Conservation (phyloP, 306 rosid genomes). For the Pyrus communis region DNA sequence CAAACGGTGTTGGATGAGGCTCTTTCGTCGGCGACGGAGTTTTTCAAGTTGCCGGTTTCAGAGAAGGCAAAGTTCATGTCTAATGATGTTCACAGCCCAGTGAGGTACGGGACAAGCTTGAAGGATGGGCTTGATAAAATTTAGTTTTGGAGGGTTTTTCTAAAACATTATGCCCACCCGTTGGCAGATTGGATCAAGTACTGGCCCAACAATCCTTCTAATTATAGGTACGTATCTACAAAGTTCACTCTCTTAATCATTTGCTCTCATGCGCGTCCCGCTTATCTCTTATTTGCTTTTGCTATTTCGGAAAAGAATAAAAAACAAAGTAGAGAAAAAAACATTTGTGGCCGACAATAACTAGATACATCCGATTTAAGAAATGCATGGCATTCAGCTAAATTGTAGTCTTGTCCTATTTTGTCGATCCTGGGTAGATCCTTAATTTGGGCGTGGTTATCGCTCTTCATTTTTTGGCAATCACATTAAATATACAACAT, state of each 20-base stretch:
- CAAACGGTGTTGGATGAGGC: conserved; percentile 33
- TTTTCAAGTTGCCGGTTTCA: conserved; percentile 32
- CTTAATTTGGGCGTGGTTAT: neutral
- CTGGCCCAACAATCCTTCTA: conserved; percentile 46
- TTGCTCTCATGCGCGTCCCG: neutral
- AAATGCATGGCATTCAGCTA: neutral
- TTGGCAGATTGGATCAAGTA: conserved; percentile 35
- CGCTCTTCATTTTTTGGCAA: neutral
- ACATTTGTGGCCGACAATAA: neutral
- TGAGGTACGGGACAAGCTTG: conserved; percentile 46
- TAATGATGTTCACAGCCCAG: conserved; percentile 36
- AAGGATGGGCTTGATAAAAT: conserved; percentile 36
- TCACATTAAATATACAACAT: neutral
- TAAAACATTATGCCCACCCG: conserved; percentile 56
- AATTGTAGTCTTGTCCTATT: neutral
- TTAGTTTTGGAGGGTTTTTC: conserved; percentile 48
- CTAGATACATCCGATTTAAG: neutral
- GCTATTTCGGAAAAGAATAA: neutral
- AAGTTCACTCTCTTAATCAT: neutral
- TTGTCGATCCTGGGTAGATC: neutral
- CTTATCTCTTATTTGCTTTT: neutral
- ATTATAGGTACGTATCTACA: conserved; percentile 23
- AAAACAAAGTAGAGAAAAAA: neutral
- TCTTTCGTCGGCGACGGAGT: conserved; percentile 20
- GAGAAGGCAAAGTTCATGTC: conserved; percentile 40